phyloP scores from a whole-genome alignment of 2,329 filamentous ascomycete genomes.

The Paracorniculantispora psalliotae region DNA sequence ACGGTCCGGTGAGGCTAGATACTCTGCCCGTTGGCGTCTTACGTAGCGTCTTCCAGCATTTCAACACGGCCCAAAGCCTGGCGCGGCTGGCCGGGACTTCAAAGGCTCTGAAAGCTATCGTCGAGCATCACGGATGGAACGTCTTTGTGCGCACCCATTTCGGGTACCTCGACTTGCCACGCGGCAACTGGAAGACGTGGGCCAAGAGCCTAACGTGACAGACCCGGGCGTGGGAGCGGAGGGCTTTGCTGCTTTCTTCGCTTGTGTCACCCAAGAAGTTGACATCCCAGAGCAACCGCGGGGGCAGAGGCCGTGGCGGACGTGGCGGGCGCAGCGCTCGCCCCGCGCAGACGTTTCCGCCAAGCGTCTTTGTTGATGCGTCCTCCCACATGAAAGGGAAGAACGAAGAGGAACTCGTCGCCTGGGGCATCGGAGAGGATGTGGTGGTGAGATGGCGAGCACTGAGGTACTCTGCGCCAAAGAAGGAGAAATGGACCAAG shows the following conservation, averaged over 20 bases:
- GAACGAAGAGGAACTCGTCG: slow-evolving; percentile 32
- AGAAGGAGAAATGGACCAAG: slow-evolving; percentile 9
- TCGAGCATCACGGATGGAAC: slow-evolving; percentile 36
- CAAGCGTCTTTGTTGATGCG: slow-evolving; percentile 7
- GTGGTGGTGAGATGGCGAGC: slow-evolving; percentile 35
- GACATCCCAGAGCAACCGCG: background rate
- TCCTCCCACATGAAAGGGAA: background rate
- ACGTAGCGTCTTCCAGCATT: slow-evolving; percentile 33
- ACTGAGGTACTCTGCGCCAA: slow-evolving; percentile 16
- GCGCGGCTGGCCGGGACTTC: slow-evolving; percentile 31
- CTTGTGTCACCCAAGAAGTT: slow-evolving; percentile 3
- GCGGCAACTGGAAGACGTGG: slow-evolving; percentile 27
- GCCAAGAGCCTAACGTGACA: slow-evolving; percentile 38
- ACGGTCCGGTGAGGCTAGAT: slow-evolving; percentile 21
- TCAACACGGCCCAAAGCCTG: slow-evolving; percentile 38
- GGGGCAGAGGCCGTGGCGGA: background rate
- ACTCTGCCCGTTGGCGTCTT: slow-evolving; percentile 38
- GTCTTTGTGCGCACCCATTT: slow-evolving; percentile 37
- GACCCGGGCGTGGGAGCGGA: slow-evolving; percentile 40
- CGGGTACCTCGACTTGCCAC: slow-evolving; percentile 28
- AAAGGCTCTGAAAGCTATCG: slow-evolving; percentile 28
- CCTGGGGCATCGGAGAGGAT: slow-evolving; percentile 43
- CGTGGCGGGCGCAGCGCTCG: slow-evolving; percentile 12
- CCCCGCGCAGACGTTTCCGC: slow-evolving; percentile 13
- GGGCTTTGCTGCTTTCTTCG: slow-evolving; percentile 25